Evolutionary conservation across 805 yeast species (phyloP), one percentile per base, ranked within the genome.

Genomic region (Jamesozyma spencerorum): DNA sequence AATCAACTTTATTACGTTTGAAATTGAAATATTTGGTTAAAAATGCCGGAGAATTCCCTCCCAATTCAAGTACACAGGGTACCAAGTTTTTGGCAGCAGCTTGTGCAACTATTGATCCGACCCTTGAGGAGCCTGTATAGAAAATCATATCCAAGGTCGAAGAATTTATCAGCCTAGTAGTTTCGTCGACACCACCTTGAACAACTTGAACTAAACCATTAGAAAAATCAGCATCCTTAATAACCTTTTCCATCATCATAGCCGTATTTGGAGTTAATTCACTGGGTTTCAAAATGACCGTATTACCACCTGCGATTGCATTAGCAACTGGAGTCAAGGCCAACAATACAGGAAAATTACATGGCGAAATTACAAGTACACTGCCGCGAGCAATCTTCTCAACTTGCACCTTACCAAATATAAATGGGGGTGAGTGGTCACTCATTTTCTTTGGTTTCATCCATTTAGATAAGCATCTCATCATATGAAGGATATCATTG

Each of bases 1-100:
- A 22, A 17, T 32, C 36, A 8, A n/a, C 19, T 15, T 27, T 32
- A 18, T 22, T 19, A 13, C 14, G 26, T n/a, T 50, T 55, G 41
- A 69, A 66, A 12, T 64, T 64, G 37, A 70, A 63, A 47, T 66
- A 68, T 36, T 65, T 70, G 38, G 86, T 71, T 10, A 88, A 65
- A 50, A 87, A 72, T 2, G 75, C 83, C 0, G 97, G 97, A 6
- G 90, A 81, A 60, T 90, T 90, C 4, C 97, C 97, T 39, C 97
- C 97, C 34, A 88, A 68, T 63, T 88, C 97, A 45, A 88, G 69
- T 7, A 83, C 63, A 10, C 73, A 72, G 1, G 97, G 97, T 1
- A 95, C 85, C 49, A 88, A 68, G 17, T 75, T 72, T 62, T 84
- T 77, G n/a, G 90, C 92, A 1, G 97, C 96, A 34, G 83, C 82